phyloP scores from a whole-genome alignment of 2,329 filamentous ascomycete species.

The Fusarium guadeloupense region DNA sequence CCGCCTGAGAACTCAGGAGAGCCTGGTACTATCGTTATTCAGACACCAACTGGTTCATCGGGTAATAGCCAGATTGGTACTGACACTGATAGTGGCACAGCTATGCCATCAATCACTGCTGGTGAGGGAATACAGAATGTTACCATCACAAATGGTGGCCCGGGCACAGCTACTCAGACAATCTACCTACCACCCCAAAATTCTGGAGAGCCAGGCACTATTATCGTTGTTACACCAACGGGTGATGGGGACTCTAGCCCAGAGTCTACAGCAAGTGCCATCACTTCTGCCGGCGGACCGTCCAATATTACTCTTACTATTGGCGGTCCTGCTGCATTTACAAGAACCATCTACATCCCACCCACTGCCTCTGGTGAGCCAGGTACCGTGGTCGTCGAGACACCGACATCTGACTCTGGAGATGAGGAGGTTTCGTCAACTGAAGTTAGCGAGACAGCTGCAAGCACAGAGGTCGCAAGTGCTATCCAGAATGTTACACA shows the following conservation, averaged over 20 bases:
- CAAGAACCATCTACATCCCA: neutral
- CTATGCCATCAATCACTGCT: neutral
- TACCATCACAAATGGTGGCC: neutral
- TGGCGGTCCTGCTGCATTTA: conserved; percentile 5
- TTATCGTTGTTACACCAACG: conserved; percentile 7
- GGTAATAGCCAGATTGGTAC: neutral
- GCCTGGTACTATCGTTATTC: neutral
- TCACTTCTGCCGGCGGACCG: neutral
- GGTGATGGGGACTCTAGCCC: neutral
- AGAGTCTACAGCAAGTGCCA: neutral
- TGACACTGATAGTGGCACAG: neutral
- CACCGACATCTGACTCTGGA: neutral
- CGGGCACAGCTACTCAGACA: neutral
- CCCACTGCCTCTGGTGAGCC: conserved; percentile 7
- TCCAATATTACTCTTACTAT: neutral
- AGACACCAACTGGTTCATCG: neutral
- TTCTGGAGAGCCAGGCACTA: neutral
- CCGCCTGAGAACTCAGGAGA: neutral
- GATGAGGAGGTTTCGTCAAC: neutral
- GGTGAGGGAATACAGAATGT: neutral
- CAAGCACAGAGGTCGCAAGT: neutral
- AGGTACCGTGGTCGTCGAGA: conserved; percentile 4
- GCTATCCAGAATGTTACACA: neutral
- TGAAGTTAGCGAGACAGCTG: neutral
- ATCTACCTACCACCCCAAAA: neutral